A percentile compares a stretch with the other conserved stretches of the same genome.
Conservation (phyloP, 2,329 filamentous ascomycete species). For the Graphilbum ipis-grandicollis region DNA sequence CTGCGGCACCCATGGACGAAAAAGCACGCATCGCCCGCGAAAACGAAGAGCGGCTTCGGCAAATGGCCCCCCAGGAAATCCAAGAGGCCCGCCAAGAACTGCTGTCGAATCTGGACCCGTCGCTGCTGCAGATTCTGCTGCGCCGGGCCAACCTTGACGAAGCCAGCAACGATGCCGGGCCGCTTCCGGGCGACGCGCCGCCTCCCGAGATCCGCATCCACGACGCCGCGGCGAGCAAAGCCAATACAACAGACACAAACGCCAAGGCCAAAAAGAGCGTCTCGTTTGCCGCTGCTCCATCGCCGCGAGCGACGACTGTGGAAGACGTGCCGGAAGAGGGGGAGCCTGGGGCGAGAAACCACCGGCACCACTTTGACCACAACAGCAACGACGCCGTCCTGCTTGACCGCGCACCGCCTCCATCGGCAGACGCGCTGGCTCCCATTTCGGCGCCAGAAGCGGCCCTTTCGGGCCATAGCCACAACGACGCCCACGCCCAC, state of each 20-base stretch:
- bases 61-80: slow-evolving; percentile 73
- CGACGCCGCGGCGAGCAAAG: not conserved
- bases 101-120: slow-evolving; percentile 58
- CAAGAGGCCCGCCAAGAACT: slow-evolving; percentile 64
- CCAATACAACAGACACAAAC: not conserved
- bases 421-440: slow-evolving; percentile 26
- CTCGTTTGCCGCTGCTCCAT: slow-evolving; percentile 3
- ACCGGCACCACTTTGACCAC: no score
- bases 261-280: slow-evolving; percentile 14
- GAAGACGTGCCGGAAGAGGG: not conserved
- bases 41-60: slow-evolving; percentile 54
- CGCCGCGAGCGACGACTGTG: not conserved
- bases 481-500: slow-evolving; percentile 10
- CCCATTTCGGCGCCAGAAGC: slow-evolving; percentile 16
- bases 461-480: slow-evolving; percentile 9
- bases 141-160: slow-evolving; percentile 62
- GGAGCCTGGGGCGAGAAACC: no score
- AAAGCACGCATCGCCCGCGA: slow-evolving; percentile 62
- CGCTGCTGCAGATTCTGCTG: slow-evolving; percentile 60
- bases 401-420: slow-evolving; percentile 23
- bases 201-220: slow-evolving; percentile 2
- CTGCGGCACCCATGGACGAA: slow-evolving; percentile 30
- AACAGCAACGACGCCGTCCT: slow-evolving; percentile 3
- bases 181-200: slow-evolving; percentile 1
- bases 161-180: slow-evolving; percentile 12